phyloP scores from a whole-genome alignment of 225 moss, liverwort and hornwort species.

The Bryum argenteum region DNA sequence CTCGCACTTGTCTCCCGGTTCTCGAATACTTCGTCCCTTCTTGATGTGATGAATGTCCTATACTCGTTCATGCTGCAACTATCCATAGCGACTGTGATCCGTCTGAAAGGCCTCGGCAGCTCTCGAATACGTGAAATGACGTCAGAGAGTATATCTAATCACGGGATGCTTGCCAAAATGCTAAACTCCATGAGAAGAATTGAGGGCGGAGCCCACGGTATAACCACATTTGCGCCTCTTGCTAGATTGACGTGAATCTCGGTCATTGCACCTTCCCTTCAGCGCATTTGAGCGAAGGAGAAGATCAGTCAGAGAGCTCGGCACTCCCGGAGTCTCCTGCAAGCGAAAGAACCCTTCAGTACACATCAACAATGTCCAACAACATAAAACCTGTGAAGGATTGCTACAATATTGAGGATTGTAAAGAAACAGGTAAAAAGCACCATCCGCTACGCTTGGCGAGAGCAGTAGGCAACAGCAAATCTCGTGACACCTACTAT shows the following conservation, averaged over 20 bases:
- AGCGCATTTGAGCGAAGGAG: constrained; percentile 10
- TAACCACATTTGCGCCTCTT: constrained; percentile 26
- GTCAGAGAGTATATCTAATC: constrained; percentile 12
- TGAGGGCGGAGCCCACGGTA: constrained; percentile 19
- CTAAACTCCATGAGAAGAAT: constrained; percentile 29
- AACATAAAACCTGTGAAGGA: neutral
- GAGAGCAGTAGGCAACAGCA: constrained; percentile 22
- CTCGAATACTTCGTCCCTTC: constrained; percentile 61
- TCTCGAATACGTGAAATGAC: constrained; percentile 14
- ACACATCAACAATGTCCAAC: neutral
- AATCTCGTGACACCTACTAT: constrained; percentile 24
- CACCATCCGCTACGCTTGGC: constrained; percentile 1
- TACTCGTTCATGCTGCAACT: constrained; percentile 63
- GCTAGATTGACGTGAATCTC: constrained; percentile 25
- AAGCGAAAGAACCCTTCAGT: constrained; percentile 26
- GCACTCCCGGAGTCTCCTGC: constrained; percentile 26
- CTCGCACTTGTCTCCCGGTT: constrained; percentile 39
- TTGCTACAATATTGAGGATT: constrained; percentile 4
- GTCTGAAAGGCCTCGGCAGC: neutral
- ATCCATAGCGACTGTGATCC: constrained; percentile 35
- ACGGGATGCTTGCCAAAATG: constrained; percentile 23
- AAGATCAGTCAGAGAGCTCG: neutral
- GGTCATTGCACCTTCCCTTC: constrained; percentile 29
- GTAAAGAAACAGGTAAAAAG: neutral
- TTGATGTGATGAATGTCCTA: constrained; percentile 58